Conservation (phyloP, 768 basidiomycete species). For the Inosperma sp. region DNA sequence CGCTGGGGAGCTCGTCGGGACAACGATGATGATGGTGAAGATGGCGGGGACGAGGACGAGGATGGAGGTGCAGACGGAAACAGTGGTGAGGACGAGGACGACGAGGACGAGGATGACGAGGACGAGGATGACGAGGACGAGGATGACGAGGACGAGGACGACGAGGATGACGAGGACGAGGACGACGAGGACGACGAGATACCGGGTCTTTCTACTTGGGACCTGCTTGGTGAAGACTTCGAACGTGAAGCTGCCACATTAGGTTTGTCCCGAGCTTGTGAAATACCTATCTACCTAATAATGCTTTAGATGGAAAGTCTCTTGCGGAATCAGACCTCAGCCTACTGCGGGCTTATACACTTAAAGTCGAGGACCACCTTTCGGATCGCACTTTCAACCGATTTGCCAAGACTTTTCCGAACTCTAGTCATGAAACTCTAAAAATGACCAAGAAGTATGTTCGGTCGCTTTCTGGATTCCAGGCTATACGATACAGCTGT, state of each 20-base stretch:
- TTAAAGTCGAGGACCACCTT: conserved; percentile 1
- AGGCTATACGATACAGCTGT: not conserved
- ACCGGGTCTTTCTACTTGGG: conserved; percentile 1
- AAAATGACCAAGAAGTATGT: conserved; percentile 1
- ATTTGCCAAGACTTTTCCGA: not conserved
- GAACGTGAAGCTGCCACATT: conserved; percentile 8
- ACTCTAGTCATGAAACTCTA: not conserved
- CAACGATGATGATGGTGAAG: not conserved
- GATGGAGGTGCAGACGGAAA: conserved; percentile 4
- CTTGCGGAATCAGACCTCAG: not conserved
- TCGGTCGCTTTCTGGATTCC: not conserved
- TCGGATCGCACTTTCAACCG: not conserved
- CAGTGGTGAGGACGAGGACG: conserved; percentile 2
- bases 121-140: conserved; percentile 7
- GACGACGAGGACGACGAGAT: conserved; percentile 7
- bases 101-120: conserved; percentile 12
- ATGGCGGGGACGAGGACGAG: not conserved
- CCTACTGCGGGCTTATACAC: not conserved
- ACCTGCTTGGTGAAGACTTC: conserved; percentile 6
- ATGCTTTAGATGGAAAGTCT: not conserved
- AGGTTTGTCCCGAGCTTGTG: not conserved
- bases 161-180: conserved; percentile 12
- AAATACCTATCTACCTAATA: not conserved
- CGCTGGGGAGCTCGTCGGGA: not conserved
- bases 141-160: not conserved